A percentile compares a stretch with the other conserved stretches of the same genome.
These are phyloP conservation scores for Hansenula sp. DNA, from an alignment of 1,139 yeast genomes.

Conservation along the genomic window DNA sequence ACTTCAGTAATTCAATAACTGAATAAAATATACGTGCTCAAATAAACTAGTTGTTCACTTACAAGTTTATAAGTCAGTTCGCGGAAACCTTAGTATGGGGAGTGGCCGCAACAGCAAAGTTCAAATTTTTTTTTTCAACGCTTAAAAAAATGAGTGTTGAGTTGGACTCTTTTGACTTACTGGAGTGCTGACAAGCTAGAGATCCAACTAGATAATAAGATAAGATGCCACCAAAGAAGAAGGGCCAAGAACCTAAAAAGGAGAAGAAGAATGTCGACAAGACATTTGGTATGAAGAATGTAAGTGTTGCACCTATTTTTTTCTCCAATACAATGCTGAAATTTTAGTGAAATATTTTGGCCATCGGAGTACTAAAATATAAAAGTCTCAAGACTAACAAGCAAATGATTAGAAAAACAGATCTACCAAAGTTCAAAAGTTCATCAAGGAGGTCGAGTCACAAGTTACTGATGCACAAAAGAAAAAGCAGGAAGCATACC, in stretches of 20 bases:
- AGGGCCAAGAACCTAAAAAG: slow-evolving; percentile 55
- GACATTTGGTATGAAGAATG: slow-evolving; percentile 89
- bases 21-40: no score
- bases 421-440: slow-evolving; percentile 87
- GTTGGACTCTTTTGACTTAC: neutral
- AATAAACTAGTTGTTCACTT: no score
- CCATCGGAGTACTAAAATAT: neutral
- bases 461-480: slow-evolving; percentile 47
- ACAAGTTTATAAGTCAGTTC: no score
- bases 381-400: neutral
- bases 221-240: slow-evolving; percentile 70
- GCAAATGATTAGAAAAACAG: slow-evolving; percentile 62
- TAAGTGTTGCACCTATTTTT: slow-evolving; percentile 6
- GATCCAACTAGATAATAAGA: neutral
- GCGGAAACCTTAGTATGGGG: neutral
- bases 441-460: slow-evolving; percentile 72
- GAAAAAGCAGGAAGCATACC: slow-evolving; percentile 74
- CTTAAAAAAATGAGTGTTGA: neutral
- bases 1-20: no score
- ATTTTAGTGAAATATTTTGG: neutral
- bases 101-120: slow-evolving; percentile 1
- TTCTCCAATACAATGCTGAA: neutral
- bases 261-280: slow-evolving; percentile 79
- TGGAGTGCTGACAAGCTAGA: neutral
- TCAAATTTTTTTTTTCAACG: neutral